These are phyloP conservation scores for Murraya paniculata DNA, from an alignment of 345 rosid genomes.

Conservation along the genomic window DNA sequence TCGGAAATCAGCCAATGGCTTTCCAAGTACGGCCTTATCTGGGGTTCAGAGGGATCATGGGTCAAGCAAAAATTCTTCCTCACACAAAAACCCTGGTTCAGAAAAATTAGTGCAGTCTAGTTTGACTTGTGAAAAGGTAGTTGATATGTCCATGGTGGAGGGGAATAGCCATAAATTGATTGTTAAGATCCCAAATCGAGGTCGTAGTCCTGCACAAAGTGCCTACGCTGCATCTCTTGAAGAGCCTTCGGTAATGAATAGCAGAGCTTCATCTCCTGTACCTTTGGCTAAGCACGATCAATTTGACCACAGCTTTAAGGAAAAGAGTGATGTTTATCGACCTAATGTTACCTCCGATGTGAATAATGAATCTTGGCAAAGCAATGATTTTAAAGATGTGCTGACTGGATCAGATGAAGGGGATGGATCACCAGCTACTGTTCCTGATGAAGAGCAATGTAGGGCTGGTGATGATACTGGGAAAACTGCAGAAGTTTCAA, in stretches of 20 bases:
- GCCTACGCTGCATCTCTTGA: slow-evolving; percentile 65
- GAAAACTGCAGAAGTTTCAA: slow-evolving; percentile 40
- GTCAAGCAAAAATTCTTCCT: slow-evolving; percentile 41
- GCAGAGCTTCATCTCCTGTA: slow-evolving; percentile 62
- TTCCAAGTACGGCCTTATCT: slow-evolving; percentile 32
- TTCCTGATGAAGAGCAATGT: slow-evolving; percentile 41
- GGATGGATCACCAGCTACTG: slow-evolving; percentile 44
- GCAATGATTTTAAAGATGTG: slow-evolving; percentile 57
- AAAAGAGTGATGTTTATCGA: slow-evolving; percentile 46
- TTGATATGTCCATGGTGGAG: slow-evolving; percentile 47
- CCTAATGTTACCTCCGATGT: slow-evolving; percentile 33
- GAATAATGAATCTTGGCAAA: slow-evolving; percentile 60
- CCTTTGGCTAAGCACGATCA: slow-evolving; percentile 59
- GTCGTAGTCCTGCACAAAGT: slow-evolving; percentile 68
- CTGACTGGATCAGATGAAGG: slow-evolving; percentile 44
- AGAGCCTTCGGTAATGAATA: slow-evolving; percentile 47
- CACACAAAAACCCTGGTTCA: slow-evolving; percentile 41
- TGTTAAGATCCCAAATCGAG: slow-evolving; percentile 71
- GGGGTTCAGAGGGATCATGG: slow-evolving; percentile 49
- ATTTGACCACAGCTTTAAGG: slow-evolving; percentile 33
- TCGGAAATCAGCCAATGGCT: slow-evolving; percentile 55
- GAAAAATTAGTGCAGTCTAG: slow-evolving; percentile 55
- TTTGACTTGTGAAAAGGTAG: slow-evolving; percentile 48
- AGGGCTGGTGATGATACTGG: slow-evolving; percentile 38
- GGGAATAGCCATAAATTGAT: slow-evolving; percentile 60